Conservation (phyloP, 1,139 yeast species). For the Taphrina deformans region DNA sequence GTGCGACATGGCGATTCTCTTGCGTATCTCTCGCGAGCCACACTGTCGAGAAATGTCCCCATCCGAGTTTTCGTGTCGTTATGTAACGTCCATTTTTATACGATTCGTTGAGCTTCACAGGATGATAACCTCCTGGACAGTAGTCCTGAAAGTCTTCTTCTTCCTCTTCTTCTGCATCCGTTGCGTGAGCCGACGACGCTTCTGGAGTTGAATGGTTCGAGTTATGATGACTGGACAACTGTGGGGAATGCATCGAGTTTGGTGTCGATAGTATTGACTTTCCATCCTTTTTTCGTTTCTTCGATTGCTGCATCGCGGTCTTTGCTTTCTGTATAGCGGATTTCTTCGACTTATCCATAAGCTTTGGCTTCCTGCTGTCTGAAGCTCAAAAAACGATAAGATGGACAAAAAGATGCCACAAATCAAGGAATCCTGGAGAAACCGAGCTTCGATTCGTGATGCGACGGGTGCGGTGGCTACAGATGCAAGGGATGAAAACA, state of each 20-base stretch:
- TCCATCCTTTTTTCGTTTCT: slow-evolving; percentile 30
- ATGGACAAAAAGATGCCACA: not conserved
- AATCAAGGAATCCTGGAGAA: not conserved
- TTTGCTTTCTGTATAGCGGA: slow-evolving; percentile 30
- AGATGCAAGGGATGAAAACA: not conserved
- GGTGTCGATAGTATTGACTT: not conserved
- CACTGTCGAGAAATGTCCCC: slow-evolving; percentile 91
- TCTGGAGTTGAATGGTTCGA: slow-evolving; percentile 18
- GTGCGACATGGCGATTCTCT: slow-evolving; percentile 64
- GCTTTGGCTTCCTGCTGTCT: too few species aligned
- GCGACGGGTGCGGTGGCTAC: too few species aligned
- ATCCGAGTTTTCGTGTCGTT: slow-evolving; percentile 75
- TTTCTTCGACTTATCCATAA: slow-evolving; percentile 29
- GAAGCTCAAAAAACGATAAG: not conserved
- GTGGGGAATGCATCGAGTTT: not conserved
- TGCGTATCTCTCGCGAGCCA: slow-evolving; percentile 74
- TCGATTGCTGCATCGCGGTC: slow-evolving; percentile 28
- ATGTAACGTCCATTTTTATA: slow-evolving; percentile 61
- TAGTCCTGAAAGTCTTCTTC: slow-evolving; percentile 32
- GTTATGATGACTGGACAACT: not conserved
- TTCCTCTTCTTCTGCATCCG: slow-evolving; percentile 20
- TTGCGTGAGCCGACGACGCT: slow-evolving; percentile 9
- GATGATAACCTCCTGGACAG: slow-evolving; percentile 78
- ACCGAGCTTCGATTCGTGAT: not conserved
- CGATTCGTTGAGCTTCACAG: slow-evolving; percentile 72